These are phyloP conservation scores for Moesziomyces sp. DNA, from an alignment of 1,284 basidiomycete species.

Conservation along the genomic window DNA sequence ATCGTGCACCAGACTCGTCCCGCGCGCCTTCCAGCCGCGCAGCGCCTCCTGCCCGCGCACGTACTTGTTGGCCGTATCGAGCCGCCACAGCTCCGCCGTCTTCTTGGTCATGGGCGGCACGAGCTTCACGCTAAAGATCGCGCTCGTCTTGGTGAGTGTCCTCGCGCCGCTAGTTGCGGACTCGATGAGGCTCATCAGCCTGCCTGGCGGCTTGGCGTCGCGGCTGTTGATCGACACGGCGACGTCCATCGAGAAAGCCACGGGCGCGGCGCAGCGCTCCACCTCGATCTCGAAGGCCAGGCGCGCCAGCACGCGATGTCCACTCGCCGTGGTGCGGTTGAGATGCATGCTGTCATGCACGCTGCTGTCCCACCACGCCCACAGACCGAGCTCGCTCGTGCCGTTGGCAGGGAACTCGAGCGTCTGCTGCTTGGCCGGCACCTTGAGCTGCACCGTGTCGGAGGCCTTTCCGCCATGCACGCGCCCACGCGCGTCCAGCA, in stretches of 20 bases:
- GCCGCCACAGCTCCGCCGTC: constrained; percentile 87
- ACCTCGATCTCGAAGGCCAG: constrained; percentile 81
- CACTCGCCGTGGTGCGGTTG: constrained; percentile 82
- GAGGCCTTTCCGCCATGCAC: constrained; percentile 76
- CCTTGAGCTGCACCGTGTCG: constrained; percentile 46
- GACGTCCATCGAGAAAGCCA: constrained; percentile 86
- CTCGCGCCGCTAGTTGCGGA: constrained; percentile 70
- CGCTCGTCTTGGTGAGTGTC: constrained; percentile 73
- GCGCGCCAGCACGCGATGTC: constrained; percentile 83
- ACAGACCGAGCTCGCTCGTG: constrained; percentile 46
- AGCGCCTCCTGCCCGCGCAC: constrained; percentile 89
- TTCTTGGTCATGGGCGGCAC: constrained; percentile 86
- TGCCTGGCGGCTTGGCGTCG: constrained; percentile 84
- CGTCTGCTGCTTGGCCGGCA: constrained; percentile 52
- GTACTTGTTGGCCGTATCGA: constrained; percentile 93
- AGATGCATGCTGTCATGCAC: constrained; percentile 86
- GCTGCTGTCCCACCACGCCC: constrained; percentile 88
- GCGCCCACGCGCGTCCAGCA: constrained; percentile 85
- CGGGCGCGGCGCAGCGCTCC: constrained; percentile 83
- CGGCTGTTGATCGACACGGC: constrained; percentile 86
- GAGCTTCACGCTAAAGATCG: constrained; percentile 82
- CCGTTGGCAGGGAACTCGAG: constrained; percentile 54
- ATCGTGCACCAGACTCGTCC: constrained; percentile 86
- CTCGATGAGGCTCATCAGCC: constrained; percentile 74
- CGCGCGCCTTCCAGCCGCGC: constrained; percentile 83